These are phyloP conservation scores for Crucibulum laeve DNA, from an alignment of 768 basidiomycete species.

Conservation along the genomic window DNA sequence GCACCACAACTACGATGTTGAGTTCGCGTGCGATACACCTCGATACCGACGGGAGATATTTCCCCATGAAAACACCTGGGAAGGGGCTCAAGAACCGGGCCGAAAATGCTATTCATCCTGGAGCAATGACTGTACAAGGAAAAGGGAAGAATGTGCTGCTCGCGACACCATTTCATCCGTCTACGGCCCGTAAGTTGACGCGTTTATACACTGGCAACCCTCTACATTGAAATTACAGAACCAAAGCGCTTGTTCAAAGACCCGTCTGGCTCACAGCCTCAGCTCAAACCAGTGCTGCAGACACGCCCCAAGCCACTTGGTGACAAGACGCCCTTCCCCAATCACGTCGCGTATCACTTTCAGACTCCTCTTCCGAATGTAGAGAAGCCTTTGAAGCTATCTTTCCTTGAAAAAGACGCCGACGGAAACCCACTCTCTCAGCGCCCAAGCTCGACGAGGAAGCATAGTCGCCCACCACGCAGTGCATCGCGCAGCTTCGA, in stretches of 20 bases:
- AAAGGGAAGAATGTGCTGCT: conserved; percentile 29
- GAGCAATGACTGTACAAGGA: conserved; percentile 41
- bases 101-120: conserved; percentile 45
- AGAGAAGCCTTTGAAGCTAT: conserved; percentile 29
- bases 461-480: conserved; percentile 53
- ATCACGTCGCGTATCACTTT: conserved; percentile 38
- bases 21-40: conserved; percentile 30
- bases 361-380: conserved; percentile 29
- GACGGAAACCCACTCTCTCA: conserved; percentile 20
- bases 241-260: conserved; percentile 16
- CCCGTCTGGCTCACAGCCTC: conserved; percentile 2
- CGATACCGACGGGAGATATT: conserved; percentile 21
- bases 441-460: conserved; percentile 67
- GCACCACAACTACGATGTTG: conserved; percentile 26
- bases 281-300: conserved; percentile 10
- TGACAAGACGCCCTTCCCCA: conserved; percentile 77
- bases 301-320: conserved; percentile 43
- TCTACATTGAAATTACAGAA: conserved; percentile 6
- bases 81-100: conserved; percentile 32
- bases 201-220: neutral
- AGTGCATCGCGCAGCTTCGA: conserved; percentile 49
- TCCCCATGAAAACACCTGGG: conserved; percentile 54
- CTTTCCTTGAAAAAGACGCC: conserved; percentile 14
- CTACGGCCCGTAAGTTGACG: conserved; percentile 23
- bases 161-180: conserved; percentile 31